phyloP scores from a whole-genome alignment of 768 basidiomycete genomes.

The Serendipita sp. region DNA sequence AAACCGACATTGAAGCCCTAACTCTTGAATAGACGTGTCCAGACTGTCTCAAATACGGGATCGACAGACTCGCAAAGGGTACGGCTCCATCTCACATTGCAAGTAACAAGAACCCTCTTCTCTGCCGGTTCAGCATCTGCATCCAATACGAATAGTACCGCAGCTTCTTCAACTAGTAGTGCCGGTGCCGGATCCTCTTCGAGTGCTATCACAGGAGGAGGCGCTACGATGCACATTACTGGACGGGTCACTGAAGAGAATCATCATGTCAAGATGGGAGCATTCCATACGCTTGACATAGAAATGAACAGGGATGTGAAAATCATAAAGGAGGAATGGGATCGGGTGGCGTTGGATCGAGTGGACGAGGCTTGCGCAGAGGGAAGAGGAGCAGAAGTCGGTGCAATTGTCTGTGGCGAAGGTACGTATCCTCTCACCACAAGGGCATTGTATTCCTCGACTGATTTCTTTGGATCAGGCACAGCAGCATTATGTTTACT shows the following conservation, averaged over 20 bases:
- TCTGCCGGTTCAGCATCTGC: conserved; percentile 45
- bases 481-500: conserved; percentile 85
- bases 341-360: conserved; percentile 65
- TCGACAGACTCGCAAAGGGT: conserved; percentile 85
- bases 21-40: conserved; percentile 45
- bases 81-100: conserved; percentile 66
- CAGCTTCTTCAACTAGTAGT: conserved; percentile 15
- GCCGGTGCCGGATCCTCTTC: conserved; percentile 18
- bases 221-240: conserved; percentile 54
- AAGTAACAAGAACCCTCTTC: conserved; percentile 66
- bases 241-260: conserved; percentile 81
- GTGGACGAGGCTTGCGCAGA: conserved; percentile 80
- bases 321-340: conserved; percentile 85
- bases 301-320: conserved; percentile 82
- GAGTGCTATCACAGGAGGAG: conserved; percentile 18
- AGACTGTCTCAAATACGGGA: conserved; percentile 80
- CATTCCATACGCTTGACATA: conserved; percentile 86
- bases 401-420: conserved; percentile 90
- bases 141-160: conserved; percentile 28
- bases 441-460: not conserved
- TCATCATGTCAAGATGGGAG: conserved; percentile 75
- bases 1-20: not conserved
- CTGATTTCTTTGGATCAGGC: conserved; percentile 23
- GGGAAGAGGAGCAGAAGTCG: conserved; percentile 92
- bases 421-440: conserved; percentile 23